phyloP scores from a whole-genome alignment of 1,284 basidiomycete genomes.

The Gomphus sp. region DNA sequence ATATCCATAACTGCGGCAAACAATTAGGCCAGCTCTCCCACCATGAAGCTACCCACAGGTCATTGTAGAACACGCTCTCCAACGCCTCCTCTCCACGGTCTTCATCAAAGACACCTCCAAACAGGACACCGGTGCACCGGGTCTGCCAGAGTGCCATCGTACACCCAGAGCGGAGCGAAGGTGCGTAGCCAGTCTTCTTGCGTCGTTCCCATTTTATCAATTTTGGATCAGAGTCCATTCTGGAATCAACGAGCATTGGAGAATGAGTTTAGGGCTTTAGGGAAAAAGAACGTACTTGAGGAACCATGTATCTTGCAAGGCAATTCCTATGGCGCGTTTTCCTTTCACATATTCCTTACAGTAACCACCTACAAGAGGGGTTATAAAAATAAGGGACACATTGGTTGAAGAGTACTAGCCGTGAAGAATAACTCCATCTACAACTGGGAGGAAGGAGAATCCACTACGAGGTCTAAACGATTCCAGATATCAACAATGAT shows the following conservation, averaged over 20 bases:
- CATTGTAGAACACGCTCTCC: slow-evolving; percentile 80
- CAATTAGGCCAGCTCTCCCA: background rate
- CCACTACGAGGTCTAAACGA: slow-evolving; percentile 66
- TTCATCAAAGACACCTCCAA: slow-evolving; percentile 89
- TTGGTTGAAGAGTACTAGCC: slow-evolving; percentile 33
- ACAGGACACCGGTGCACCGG: slow-evolving; percentile 69
- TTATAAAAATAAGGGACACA: background rate
- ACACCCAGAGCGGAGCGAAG: slow-evolving; percentile 66
- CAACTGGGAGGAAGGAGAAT: slow-evolving; percentile 76
- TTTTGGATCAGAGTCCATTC: slow-evolving; percentile 37
- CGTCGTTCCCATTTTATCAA: slow-evolving; percentile 79
- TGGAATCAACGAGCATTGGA: slow-evolving; percentile 16
- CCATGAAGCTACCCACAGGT: slow-evolving; percentile 46
- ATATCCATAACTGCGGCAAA: slow-evolving; percentile 59
- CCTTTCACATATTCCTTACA: slow-evolving; percentile 89
- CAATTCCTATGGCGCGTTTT: slow-evolving; percentile 78
- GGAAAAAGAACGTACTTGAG: slow-evolving; percentile 43
- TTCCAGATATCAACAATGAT: background rate
- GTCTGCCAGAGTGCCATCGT: slow-evolving; percentile 77
- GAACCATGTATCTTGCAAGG: slow-evolving; percentile 89
- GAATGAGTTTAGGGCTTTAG: background rate
- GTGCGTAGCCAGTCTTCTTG: slow-evolving; percentile 72
- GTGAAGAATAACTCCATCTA: slow-evolving; percentile 79
- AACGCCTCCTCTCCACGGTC: slow-evolving; percentile 82
- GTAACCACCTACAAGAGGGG: slow-evolving; percentile 57